Conservation (phyloP, 768 basidiomycete genomes). For the Lactarius trivialis region DNA sequence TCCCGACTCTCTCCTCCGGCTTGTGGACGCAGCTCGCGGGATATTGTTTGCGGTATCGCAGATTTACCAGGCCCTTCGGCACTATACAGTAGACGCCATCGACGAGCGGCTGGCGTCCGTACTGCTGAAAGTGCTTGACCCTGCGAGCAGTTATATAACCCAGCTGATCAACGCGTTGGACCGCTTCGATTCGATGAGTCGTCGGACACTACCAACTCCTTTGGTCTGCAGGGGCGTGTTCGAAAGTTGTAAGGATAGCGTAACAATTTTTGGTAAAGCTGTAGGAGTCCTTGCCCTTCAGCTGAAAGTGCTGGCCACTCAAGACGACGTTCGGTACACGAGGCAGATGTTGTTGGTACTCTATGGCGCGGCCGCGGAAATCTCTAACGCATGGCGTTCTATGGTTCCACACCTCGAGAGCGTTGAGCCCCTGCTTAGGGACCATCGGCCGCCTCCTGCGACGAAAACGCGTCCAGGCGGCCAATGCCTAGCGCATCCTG, state of each 20-base stretch:
- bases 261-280: conserved; percentile 82
- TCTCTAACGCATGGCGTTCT: conserved; percentile 76
- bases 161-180: conserved; percentile 85
- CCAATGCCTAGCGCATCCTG: conserved; percentile 25
- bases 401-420: conserved; percentile 64
- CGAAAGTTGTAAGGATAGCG: conserved; percentile 77
- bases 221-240: conserved; percentile 69
- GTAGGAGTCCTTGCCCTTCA: conserved; percentile 76
- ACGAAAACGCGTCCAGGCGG: conserved; percentile 29
- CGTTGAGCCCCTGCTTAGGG: conserved; percentile 57
- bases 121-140: conserved; percentile 78
- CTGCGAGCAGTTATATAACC: conserved; percentile 74
- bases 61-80: conserved; percentile 81
- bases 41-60: conserved; percentile 90
- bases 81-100: conserved; percentile 77
- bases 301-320: conserved; percentile 63
- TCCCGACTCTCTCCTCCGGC: conserved; percentile 56
- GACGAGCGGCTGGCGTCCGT: conserved; percentile 78
- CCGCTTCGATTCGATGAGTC: conserved; percentile 79
- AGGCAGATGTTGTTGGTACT: conserved; percentile 81
- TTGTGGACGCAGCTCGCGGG: conserved; percentile 86
- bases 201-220: conserved; percentile 61
- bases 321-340: conserved; percentile 82
- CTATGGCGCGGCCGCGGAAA: conserved; percentile 85
- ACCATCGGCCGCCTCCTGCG: conserved; percentile 34